phyloP scores from a whole-genome alignment of 805 yeast species.

The Dipodascopsis tothii region DNA sequence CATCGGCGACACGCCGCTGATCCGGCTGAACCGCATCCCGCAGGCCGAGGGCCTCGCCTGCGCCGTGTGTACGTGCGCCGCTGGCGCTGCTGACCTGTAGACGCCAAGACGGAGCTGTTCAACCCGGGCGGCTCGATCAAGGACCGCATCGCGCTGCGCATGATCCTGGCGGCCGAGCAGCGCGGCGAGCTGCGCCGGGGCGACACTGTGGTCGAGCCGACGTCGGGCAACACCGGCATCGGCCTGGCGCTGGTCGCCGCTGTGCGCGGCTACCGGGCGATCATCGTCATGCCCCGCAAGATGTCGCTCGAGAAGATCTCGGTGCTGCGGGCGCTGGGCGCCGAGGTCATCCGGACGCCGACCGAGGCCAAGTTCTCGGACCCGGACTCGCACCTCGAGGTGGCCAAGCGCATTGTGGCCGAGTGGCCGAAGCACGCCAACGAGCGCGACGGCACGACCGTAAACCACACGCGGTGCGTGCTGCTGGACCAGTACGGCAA shows the following conservation, averaged over 20 bases:
- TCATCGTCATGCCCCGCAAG: slow-evolving; percentile 82
- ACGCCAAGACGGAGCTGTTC: slow-evolving; percentile 73
- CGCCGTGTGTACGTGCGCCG: slow-evolving; percentile 25
- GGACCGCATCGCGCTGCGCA: slow-evolving; percentile 78
- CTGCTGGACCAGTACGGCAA: slow-evolving; percentile 79
- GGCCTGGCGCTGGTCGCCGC: slow-evolving; percentile 85
- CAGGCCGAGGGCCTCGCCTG: slow-evolving; percentile 70
- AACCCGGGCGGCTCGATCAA: slow-evolving; percentile 88
- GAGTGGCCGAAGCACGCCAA: slow-evolving; percentile 73
- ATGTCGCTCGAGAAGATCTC: slow-evolving; percentile 88
- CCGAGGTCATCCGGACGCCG: slow-evolving; percentile 85
- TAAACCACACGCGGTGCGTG: slow-evolving; percentile 38
- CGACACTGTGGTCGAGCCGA: slow-evolving; percentile 71
- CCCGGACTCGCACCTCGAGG: slow-evolving; percentile 86
- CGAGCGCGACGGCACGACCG: not conserved
- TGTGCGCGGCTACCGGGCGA: slow-evolving; percentile 76
- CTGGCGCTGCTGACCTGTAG: slow-evolving; percentile 33
- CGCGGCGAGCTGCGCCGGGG: slow-evolving; percentile 78
- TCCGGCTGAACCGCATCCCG: slow-evolving; percentile 67
- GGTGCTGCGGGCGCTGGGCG: slow-evolving; percentile 81
- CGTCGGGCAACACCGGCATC: slow-evolving; percentile 87
- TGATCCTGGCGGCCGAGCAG: slow-evolving; percentile 80
- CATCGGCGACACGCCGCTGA: slow-evolving; percentile 80
- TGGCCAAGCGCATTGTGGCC: slow-evolving; percentile 67
- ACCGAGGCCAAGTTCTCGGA: slow-evolving; percentile 91